Base-by-base conservation (phyloP, 768 basidiomycete species). In the Agrocybe pediades region DNA sequence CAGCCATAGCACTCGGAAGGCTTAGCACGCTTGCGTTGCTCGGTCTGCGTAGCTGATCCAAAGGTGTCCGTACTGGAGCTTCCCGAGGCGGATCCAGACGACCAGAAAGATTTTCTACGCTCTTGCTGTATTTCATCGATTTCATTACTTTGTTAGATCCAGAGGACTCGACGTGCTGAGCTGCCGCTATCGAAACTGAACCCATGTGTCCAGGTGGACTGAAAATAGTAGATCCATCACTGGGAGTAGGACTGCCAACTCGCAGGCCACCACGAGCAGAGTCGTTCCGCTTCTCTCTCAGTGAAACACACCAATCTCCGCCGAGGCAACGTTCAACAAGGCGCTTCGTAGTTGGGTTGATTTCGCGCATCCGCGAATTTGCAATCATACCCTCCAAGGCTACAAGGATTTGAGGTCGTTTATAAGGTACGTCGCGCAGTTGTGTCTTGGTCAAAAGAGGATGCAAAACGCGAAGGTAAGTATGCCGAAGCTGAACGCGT, bases 381-480 rank as follows among this genome's bases (percentile, higher is more conserved):
- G 85, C 79, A 27, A 88, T 77, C 24, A 97, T 79, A 0, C 85
- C 87, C 62, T 93, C 89, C 24, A 99, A 81, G 9, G 88, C 79
- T 42, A 84, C 83, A 17, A 93, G 86, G 62, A 98, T 91, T 67
- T 95, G 91, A 1, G 88, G 79, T 7, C 95, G 90, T 66, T 99
- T 99, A 75, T 98, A 98, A 0, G 93, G 90, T 53, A 86, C 71
- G 13, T 82, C 74, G 11, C 85, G 85, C 6, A 99, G 78, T 68
- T 99, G 97, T 0, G 96, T 98, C 69, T 92, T 94, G 9, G 90
- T 94, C 40, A 99, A 81, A 3, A 99, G 85, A 0, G 96, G 97
- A 65, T 98, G 92, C 15, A 99, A 78, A 9, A 99, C 97, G 17
- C 97, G 91, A 26, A 98, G 87, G 68, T 95, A 99, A 0, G 96